These are phyloP conservation scores for Eimeria tenella DNA, from an alignment of 169 alveolate genomes.

Conservation along the genomic window DNA sequence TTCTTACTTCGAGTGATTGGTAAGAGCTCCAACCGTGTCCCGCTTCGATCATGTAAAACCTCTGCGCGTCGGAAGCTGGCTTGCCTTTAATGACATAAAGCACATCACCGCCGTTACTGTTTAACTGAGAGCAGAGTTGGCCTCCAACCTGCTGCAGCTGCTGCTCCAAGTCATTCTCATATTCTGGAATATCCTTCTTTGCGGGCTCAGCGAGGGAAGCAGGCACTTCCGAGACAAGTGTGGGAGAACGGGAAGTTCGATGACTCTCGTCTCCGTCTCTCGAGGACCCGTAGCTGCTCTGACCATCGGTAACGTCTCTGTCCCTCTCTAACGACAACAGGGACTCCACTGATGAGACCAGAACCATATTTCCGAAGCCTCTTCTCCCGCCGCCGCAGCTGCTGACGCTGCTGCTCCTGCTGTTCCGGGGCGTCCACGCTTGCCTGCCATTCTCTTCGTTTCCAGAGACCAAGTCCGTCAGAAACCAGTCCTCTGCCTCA, in stretches of 20 bases:
- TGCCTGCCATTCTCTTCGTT: slow-evolving; percentile 32
- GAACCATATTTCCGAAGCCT: not conserved
- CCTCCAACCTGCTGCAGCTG: not conserved
- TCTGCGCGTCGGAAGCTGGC: not conserved
- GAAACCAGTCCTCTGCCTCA: slow-evolving; percentile 50
- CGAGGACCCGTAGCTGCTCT: slow-evolving; percentile 19
- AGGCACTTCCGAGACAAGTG: not conserved
- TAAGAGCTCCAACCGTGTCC: slow-evolving; percentile 54
- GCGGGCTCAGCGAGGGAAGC: not conserved
- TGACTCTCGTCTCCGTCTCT: slow-evolving; percentile 14
- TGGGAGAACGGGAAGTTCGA: not conserved
- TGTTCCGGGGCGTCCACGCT: not conserved
- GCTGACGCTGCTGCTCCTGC: not conserved
- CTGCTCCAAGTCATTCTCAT: not conserved
- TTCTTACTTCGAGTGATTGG: slow-evolving; percentile 14
- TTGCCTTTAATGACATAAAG: not conserved
- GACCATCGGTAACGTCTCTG: not conserved
- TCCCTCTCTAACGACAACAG: slow-evolving; percentile 16
- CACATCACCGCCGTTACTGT: not conserved
- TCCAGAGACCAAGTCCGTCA: slow-evolving; percentile 35
- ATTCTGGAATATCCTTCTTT: not conserved
- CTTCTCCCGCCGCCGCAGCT: not conserved
- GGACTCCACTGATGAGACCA: slow-evolving; percentile 67
- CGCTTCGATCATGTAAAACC: slow-evolving; percentile 59
- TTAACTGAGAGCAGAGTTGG: not conserved